Conservation (phyloP, 2,329 filamentous ascomycete species). For the Epicoccum nigrum region DNA sequence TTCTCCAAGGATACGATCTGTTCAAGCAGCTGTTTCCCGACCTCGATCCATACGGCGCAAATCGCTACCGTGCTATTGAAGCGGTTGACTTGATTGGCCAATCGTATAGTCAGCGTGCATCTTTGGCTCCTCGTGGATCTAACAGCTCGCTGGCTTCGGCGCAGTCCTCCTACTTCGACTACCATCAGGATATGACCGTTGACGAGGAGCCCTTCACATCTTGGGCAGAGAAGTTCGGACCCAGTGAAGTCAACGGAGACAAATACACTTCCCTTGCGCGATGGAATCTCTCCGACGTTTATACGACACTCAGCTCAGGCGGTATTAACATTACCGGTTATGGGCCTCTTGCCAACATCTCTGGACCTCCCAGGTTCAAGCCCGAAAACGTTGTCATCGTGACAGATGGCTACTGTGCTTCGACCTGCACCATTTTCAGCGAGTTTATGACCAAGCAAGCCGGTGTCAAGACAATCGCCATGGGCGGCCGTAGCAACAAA, state of each 20-base stretch:
- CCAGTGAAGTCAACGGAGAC: slow-evolving; percentile 49
- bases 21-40: slow-evolving; percentile 64
- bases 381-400: slow-evolving; percentile 60
- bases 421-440: slow-evolving; percentile 63
- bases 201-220: slow-evolving; percentile 58
- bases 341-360: slow-evolving; percentile 51
- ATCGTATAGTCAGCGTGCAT: slow-evolving; percentile 44
- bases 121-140: slow-evolving; percentile 39
- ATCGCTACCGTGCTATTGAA: slow-evolving; percentile 58
- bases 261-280: slow-evolving; percentile 41
- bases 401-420: slow-evolving; percentile 65
- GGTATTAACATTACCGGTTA: slow-evolving; percentile 48
- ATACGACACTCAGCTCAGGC: slow-evolving; percentile 36
- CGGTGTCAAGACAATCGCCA: slow-evolving; percentile 60
- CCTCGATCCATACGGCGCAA: slow-evolving; percentile 56
- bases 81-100: slow-evolving; percentile 54
- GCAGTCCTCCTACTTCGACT: slow-evolving; percentile 54
- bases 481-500: slow-evolving; percentile 56
- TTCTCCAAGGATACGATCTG: slow-evolving; percentile 65
- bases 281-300: slow-evolving; percentile 47
- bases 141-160: slow-evolving; percentile 49
- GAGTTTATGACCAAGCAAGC: slow-evolving; percentile 61
- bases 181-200: slow-evolving; percentile 54
- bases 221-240: slow-evolving; percentile 52
- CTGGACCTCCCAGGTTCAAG: slow-evolving; percentile 56